A percentile compares a stretch with the other conserved stretches of the same genome.
Conservation (phyloP, 805 yeast genomes). For the Wickerhamomyces mucosus region DNA sequence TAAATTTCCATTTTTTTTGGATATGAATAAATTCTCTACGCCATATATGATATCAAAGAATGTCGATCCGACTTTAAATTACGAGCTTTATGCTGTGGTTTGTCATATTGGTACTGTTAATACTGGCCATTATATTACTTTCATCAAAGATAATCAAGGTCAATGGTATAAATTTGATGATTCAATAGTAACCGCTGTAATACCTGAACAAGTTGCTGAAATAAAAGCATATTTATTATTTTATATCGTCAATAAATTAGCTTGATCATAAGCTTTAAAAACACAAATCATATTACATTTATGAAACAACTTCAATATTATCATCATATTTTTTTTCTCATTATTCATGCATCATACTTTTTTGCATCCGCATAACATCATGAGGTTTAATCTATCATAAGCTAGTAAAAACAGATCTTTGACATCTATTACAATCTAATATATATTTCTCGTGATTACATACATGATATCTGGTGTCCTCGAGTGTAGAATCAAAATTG, state of each 20-base stretch:
- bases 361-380: no score
- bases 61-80: slow-evolving; percentile 34
- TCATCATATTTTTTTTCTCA: no score
- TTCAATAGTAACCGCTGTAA: slow-evolving; percentile 60
- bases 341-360: no score
- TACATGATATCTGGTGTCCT: no score
- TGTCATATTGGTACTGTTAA: slow-evolving; percentile 89
- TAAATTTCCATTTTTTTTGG: slow-evolving; percentile 60
- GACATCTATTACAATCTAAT: no score
- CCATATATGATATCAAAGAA: slow-evolving; percentile 10
- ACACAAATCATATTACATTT: no score
- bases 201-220: slow-evolving; percentile 53
- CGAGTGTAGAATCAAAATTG: no score
- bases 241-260: slow-evolving; percentile 22
- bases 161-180: slow-evolving; percentile 93
- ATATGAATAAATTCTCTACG: slow-evolving; percentile 52
- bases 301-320: no score
- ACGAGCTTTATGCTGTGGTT: slow-evolving; percentile 80
- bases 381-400: no score
- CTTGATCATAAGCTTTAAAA: no score
- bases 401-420: no score
- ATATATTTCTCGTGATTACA: no score
- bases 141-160: slow-evolving; percentile 61
- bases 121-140: slow-evolving; percentile 89
- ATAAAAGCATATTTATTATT: slow-evolving; percentile 77